Evolutionary conservation across 2,329 filamentous ascomycete species (phyloP).

Genomic region (Aschersonia sp.): DNA sequence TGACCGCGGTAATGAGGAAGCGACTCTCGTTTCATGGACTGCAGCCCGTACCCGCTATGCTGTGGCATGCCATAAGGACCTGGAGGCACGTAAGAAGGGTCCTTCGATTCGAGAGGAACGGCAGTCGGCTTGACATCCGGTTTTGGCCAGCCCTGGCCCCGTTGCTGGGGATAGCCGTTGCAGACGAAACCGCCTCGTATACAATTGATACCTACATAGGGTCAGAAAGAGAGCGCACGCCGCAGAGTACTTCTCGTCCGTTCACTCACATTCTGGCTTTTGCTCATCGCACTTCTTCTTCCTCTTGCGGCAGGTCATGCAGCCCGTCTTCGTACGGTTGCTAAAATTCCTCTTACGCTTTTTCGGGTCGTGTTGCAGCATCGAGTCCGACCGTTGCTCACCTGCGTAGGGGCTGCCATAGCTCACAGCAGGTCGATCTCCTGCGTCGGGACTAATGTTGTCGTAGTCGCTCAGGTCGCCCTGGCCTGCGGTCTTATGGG

Average conservation of each 20-base stretch:
- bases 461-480: slow-evolving; percentile 34
- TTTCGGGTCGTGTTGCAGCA: slow-evolving; percentile 47
- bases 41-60: slow-evolving; percentile 21
- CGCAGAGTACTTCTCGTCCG: not conserved
- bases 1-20: slow-evolving; percentile 47
- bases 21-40: slow-evolving; percentile 37
- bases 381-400: slow-evolving; percentile 31
- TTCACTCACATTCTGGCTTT: slow-evolving; percentile 72
- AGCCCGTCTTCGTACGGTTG: slow-evolving; percentile 91
- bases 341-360: slow-evolving; percentile 74
- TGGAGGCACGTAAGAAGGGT: slow-evolving; percentile 46
- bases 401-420: slow-evolving; percentile 29
- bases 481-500: slow-evolving; percentile 29
- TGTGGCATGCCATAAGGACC: slow-evolving; percentile 49
- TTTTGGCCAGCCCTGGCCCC: slow-evolving; percentile 61
- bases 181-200: slow-evolving; percentile 80
- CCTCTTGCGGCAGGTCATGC: slow-evolving; percentile 75
- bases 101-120: slow-evolving; percentile 74
- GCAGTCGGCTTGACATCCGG: slow-evolving; percentile 53
- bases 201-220: slow-evolving; percentile 64
- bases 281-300: slow-evolving; percentile 98
- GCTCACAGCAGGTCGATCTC: slow-evolving; percentile 28
- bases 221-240: not conserved
- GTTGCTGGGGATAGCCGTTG: slow-evolving; percentile 75
- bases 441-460: slow-evolving; percentile 38